Evolutionary conservation across 2,329 filamentous ascomycete genomes (phyloP).

Genomic region (Teratosphaeria destructans): DNA sequence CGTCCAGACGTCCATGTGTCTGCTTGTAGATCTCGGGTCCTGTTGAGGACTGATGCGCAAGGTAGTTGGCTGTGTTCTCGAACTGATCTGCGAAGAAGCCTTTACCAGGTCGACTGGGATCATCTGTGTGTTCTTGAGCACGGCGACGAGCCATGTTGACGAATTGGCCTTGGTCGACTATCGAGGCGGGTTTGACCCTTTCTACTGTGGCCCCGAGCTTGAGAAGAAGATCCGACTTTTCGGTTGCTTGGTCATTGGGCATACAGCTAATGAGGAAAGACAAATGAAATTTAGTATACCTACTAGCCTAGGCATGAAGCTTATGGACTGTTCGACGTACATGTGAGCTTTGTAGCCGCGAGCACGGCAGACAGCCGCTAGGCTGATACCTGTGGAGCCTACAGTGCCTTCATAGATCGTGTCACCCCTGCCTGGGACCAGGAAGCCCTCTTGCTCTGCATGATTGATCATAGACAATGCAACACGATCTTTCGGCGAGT

Average conservation of each 20-base stretch:
- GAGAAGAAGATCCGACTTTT: conserved; percentile 80
- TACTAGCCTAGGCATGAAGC: not conserved
- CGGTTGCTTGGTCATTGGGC: conserved; percentile 78
- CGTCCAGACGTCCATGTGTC: conserved; percentile 63
- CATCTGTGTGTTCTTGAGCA: conserved; percentile 61
- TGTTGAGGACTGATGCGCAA: conserved; percentile 70
- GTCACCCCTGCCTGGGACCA: conserved; percentile 73
- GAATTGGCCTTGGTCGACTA: conserved; percentile 86
- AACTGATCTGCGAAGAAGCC: conserved; percentile 97
- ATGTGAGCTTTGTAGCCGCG: conserved; percentile 88
- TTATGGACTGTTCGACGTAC: conserved; percentile 29
- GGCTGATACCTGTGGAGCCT: conserved; percentile 88
- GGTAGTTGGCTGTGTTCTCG: conserved; percentile 80
- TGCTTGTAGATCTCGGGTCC: conserved; percentile 84
- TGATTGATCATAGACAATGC: conserved; percentile 77
- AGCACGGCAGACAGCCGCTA: conserved; percentile 79
- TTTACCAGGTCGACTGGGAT: conserved; percentile 49
- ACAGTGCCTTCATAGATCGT: conserved; percentile 97
- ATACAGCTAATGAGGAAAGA: conserved; percentile 52
- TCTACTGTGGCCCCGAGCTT: conserved; percentile 91
- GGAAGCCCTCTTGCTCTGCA: conserved; percentile 66
- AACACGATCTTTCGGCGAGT: conserved; percentile 89
- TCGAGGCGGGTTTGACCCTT: conserved; percentile 79
- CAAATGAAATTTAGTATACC: not conserved
- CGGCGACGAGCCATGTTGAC: conserved; percentile 79